Percentiles rank a stretch among this genome's conserved stretches.
These are phyloP conservation scores for Rhynchosporium secalis DNA, from an alignment of 2,329 filamentous ascomycete genomes.

Conservation along the genomic window DNA sequence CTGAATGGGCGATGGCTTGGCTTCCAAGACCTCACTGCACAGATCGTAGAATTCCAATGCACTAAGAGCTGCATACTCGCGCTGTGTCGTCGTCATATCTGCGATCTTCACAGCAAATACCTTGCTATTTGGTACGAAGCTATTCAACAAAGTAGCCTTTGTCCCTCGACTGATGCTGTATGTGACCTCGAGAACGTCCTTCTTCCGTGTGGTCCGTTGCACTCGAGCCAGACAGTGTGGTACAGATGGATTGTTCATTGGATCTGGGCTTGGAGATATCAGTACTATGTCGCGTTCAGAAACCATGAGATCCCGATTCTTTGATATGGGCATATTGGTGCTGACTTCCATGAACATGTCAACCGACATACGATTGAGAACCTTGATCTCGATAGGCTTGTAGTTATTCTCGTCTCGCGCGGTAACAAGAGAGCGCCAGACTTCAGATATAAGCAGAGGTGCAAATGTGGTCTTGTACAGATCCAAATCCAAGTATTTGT, in stretches of 20 bases:
- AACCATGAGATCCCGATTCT: constrained; percentile 70
- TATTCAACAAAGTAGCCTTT: constrained; percentile 53
- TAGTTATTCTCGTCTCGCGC: constrained; percentile 82
- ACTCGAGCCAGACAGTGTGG: constrained; percentile 87
- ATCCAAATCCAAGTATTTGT: constrained; percentile 71
- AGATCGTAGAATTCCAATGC: constrained; percentile 94
- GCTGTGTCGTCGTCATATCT: constrained; percentile 90
- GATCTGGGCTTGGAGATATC: constrained; percentile 71
- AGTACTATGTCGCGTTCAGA: constrained; percentile 87
- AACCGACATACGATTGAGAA: constrained; percentile 84
- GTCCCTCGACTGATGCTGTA: constrained; percentile 71
- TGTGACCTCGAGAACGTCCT: constrained; percentile 77
- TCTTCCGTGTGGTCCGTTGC: constrained; percentile 77
- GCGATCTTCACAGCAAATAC: constrained; percentile 81
- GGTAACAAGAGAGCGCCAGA: constrained; percentile 92
- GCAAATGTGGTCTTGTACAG: constrained; percentile 90
- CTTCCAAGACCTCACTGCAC: constrained; percentile 86
- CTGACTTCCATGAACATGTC: constrained; percentile 93
- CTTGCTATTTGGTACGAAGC: constrained; percentile 67
- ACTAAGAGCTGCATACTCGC: constrained; percentile 89
- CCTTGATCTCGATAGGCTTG: constrained; percentile 82
- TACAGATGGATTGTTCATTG: constrained; percentile 63
- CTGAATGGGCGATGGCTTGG: constrained; percentile 85
- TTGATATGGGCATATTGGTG: constrained; percentile 70
- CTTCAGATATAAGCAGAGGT: constrained; percentile 85